These are phyloP conservation scores for Cryptosporidium muris DNA, from an alignment of 169 alveolate genomes.

Conservation along the genomic window DNA sequence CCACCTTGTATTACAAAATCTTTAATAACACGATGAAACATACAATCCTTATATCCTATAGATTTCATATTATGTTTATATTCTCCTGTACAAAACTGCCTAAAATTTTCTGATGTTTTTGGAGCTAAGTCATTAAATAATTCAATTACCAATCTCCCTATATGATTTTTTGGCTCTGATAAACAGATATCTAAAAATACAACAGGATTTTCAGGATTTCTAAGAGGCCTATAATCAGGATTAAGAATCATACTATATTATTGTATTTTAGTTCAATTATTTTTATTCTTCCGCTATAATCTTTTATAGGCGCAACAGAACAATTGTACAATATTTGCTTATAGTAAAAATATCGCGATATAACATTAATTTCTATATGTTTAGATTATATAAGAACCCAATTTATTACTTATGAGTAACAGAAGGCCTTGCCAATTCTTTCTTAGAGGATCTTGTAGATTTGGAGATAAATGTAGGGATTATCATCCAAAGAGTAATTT, in stretches of 20 bases:
- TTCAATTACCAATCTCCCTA: constrained; percentile 93
- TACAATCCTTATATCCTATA: constrained; percentile 91
- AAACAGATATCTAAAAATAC: constrained; percentile 90
- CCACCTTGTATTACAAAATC: constrained; percentile 97
- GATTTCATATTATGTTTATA: constrained; percentile 87
- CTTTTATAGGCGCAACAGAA: neutral
- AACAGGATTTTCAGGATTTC: constrained; percentile 86
- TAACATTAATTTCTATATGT: no score
- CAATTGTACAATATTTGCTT: neutral
- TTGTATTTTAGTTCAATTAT: neutral
- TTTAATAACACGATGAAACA: constrained; percentile 93
- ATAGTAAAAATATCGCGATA: no score
- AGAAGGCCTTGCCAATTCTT: constrained; percentile 69
- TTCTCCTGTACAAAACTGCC: constrained; percentile 97
- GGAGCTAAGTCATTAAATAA: constrained; percentile 94
- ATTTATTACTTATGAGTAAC: constrained; percentile 14
- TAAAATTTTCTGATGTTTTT: constrained; percentile 97
- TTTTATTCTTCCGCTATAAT: neutral
- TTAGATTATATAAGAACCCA: no score
- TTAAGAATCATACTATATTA: constrained; percentile 10
- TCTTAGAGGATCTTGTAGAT: constrained; percentile 67
- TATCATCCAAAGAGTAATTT: constrained; percentile 49
- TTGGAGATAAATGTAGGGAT: constrained; percentile 63
- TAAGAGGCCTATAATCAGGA: constrained; percentile 64
- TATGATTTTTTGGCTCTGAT: constrained; percentile 79